A percentile compares a stretch with the other conserved stretches of the same genome.
phyloP scores from a whole-genome alignment of 768 basidiomycete genomes.

The Tulasnella sp. region DNA sequence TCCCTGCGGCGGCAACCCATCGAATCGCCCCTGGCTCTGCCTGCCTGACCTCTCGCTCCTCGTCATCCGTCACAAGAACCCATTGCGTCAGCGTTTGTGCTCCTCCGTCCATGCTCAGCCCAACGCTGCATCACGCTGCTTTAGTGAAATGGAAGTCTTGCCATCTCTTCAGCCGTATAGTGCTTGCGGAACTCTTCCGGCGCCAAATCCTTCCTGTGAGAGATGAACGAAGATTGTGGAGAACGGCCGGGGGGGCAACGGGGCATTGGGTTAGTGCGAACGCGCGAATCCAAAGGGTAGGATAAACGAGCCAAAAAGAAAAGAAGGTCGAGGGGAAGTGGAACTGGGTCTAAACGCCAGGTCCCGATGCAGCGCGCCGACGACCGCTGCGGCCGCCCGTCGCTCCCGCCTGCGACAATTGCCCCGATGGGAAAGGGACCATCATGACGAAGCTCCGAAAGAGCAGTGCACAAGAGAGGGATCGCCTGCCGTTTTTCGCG shows the following conservation, averaged over 20 bases:
- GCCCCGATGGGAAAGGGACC: too few species aligned
- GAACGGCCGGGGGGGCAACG: too few species aligned
- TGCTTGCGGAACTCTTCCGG: constrained; percentile 30
- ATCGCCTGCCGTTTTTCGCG: not conserved
- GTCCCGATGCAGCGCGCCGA: not conserved
- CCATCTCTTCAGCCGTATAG: constrained; percentile 33
- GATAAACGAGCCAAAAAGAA: not conserved
- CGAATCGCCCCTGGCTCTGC: too few species aligned
- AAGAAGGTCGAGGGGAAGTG: not conserved
- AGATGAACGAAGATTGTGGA: not conserved
- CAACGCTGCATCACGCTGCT: not conserved
- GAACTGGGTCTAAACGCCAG: not conserved
- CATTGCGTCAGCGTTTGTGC: not conserved
- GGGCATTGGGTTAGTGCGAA: not conserved
- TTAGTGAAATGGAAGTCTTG: constrained; percentile 23
- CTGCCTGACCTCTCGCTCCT: not conserved
- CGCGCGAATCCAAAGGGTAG: not conserved
- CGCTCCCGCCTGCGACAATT: not conserved
- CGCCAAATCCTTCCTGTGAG: constrained; percentile 25
- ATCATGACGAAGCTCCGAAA: not conserved
- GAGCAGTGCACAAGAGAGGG: not conserved
- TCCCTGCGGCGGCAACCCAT: not conserved
- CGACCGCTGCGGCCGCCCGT: not conserved
- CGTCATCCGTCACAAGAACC: not conserved
- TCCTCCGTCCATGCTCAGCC: not conserved